Evolutionary conservation across 345 rosid genomes (phyloP), one percentile per base, ranked within the genome.

Genomic region (Clausena lansium): DNA sequence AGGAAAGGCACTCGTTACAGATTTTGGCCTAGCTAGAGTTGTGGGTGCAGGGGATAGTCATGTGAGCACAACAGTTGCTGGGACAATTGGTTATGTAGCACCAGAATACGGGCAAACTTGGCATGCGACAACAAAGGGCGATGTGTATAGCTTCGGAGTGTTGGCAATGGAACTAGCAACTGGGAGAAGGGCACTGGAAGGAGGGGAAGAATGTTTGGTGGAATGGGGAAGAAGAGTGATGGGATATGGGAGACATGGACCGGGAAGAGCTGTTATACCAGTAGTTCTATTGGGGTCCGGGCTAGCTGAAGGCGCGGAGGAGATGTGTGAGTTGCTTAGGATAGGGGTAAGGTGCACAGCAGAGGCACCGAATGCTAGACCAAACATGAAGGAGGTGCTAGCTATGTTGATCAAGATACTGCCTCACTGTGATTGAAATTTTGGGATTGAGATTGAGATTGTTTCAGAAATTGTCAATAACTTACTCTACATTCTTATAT

Each of bases 81-180:
- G 99, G 19, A 95, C 99, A 3, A 73, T 95, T 0, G 98, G 99
- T 7, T 95, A 95, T 63, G 98, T 95, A 30, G 99, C 98, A 28
- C 99, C 99, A 0, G 98, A 95, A 83, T 95, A 95, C 38, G 96
- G 99, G 50, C 99, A 93, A 77, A 93, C 95, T 14, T 93, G 97
- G 93, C 91, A 88, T 30, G 98, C 98, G 4, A 95, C 99, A 4
- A 92, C 94, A 5, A 93, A 92, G 78, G 99, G 99, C 5, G 99
- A 95, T 59, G 99, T 95, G 69, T 95, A 93, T 73, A 95, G 99
- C 67, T 95, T 86, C 32, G 99, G 99, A 7, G 94, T 95, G 4
- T 58, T 95, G 78, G 79, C 82, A 19, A 93, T 95, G 99, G 99
- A 95, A 62, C 82, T 95, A 45, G 98, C 99, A 1, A 95, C 98